Evolutionary conservation across 2,329 filamentous ascomycete species (phyloP), one percentile per base, ranked within the genome.

Genomic region (Zymoseptoria tritici): DNA sequence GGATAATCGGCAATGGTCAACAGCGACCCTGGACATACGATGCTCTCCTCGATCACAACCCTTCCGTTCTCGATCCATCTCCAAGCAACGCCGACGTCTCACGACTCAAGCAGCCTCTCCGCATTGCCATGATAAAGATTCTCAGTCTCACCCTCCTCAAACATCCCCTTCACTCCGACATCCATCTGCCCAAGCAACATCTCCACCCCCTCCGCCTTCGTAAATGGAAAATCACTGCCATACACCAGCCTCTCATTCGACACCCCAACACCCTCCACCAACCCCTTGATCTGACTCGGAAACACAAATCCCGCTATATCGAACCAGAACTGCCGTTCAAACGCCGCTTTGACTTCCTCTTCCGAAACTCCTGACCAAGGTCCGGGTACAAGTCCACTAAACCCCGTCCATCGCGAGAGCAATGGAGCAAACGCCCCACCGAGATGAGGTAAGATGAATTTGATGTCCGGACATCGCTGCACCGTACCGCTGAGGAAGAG

Each of bases 261-360:
- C 7, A 77, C 73, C 0, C 77, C 69, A 4, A 64, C 61, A 16
- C 68, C 73, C 11, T 77, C 66, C 16, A 83, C 66, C 57, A 82
- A 69, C 1, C 78, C 80, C 56, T 77, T 75, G 31, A 82, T 73
- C 68, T 82, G 80, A 13, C 59, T 62, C n/a, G 75, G 76, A 57
- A 82, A 81, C 0, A 75, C 73, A n/a, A 80, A 76, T 0, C 80
- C 81, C 0, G 80, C 80, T 31, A 82, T 66, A 65, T 83, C 81
- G 60, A 82, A 81, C 67, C 76, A 83, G 60, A 82, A 80, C 29
- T 78, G 77, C 42, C 61, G 63, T 21, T 67, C 64, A 16, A 79
- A 66, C 42, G 73, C 72, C 51, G 65, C 65, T 16, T 67, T 62
- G 1, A 75, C 72, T 0, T 66, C 66, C 0, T 66, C 66, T 49